Evolutionary conservation across 768 basidiomycete species (phyloP), one percentile per base, ranked within the genome.

Genomic region (Rhodotorula sphaerocarpa): DNA sequence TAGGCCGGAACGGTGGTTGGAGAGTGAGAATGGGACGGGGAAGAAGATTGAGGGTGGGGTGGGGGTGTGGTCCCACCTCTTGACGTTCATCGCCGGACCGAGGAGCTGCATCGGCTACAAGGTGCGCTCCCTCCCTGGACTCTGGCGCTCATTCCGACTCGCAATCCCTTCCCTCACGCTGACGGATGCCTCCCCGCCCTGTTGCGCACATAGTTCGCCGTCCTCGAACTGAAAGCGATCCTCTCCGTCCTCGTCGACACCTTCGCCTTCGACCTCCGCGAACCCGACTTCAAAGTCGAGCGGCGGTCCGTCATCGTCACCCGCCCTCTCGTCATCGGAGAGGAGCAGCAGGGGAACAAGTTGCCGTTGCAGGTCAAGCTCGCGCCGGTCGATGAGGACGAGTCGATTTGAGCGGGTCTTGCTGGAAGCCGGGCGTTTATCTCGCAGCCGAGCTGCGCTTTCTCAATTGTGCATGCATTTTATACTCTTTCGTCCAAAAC

Each of bases 1-100:
- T 77, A 77, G 80, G 76, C 83, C 83, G 42, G 82, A 82, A 65
- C 76, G 83, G 36, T 84, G 81, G 82, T 73, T 76, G 53, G 73
- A 75, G 33, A 67, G 72, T 36, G 75, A 74, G 39, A 75, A 43
- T 0, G 58, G 57, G n/a, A 33, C 73, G 55, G 74, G 74, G 56
- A 75, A 73, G 25, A 76, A 80, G 39, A 65, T 65, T 25, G 55
- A 65, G 34, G 59, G 64, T 27, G 41, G 42, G 12, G 81, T 78
- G 41, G 84, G 83, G 33, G 73, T 84, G 61, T 82, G 80, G 70
- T 77, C 79, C 2, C 79, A 81, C 60, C 63, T 61, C 27, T 23
- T 68, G 20, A 68, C 62, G 3, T 68, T 68, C 56, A 36, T 68
- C 9, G 62, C 67, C 2, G 67, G 59, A 0, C 63, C 63, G 23